Conservation (phyloP, 441 rosid genomes). For the Biscutella laevigata region DNA sequence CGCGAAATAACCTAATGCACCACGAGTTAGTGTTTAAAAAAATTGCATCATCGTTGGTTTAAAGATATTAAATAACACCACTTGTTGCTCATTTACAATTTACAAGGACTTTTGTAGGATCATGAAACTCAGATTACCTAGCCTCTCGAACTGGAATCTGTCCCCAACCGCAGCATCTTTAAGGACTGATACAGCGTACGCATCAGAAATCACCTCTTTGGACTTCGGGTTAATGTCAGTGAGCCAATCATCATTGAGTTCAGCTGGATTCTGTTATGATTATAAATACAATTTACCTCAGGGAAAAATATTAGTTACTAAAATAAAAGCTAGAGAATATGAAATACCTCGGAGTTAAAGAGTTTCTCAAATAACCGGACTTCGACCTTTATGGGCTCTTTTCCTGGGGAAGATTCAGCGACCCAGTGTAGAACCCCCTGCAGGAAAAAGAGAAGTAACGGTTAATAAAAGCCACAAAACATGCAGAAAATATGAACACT, state of each 20-base stretch:
- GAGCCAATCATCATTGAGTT: slow-evolving; percentile 69
- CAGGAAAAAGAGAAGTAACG: background rate
- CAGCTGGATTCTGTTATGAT: slow-evolving; percentile 69
- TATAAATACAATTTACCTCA: background rate
- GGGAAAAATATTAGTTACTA: background rate
- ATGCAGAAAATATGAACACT: background rate
- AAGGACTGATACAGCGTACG: slow-evolving; percentile 59
- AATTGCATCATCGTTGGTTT: background rate
- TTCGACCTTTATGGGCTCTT: slow-evolving; percentile 61
- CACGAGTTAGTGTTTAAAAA: slow-evolving; percentile 15
- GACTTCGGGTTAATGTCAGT: slow-evolving; percentile 63
- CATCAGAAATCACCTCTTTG: slow-evolving; percentile 50
- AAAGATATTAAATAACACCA: too few species aligned
- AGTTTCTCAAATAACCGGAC: slow-evolving; percentile 85
- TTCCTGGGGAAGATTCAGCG: slow-evolving; percentile 54
- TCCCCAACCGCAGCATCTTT: slow-evolving; percentile 54
- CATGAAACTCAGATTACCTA: slow-evolving; percentile 42
- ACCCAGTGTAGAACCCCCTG: slow-evolving; percentile 99
- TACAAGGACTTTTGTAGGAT: background rate
- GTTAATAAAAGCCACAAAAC: slow-evolving; percentile 3
- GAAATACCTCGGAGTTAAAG: slow-evolving; percentile 69
- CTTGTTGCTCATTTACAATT: too few species aligned
- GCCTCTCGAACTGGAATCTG: slow-evolving; percentile 83
- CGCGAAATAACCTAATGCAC: slow-evolving; percentile 56
- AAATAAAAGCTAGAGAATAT: background rate